Evolutionary conservation across 139 green algal genomes (phyloP).

Genomic region (Pseudopediastrum boryanum): DNA sequence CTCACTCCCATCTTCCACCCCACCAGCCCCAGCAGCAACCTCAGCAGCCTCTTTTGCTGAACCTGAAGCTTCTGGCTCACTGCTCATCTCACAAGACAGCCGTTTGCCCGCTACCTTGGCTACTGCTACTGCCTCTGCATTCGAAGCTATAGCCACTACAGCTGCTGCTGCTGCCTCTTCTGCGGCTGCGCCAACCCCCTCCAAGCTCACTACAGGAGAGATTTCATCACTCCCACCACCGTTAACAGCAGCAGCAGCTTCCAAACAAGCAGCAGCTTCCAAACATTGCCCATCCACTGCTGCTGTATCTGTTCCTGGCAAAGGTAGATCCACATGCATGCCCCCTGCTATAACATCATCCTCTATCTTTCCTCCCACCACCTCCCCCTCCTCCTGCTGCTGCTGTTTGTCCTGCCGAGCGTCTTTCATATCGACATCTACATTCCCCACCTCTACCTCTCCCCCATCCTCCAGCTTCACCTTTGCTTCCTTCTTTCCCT

Average conservation of each 20-base stretch:
- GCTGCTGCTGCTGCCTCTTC: conserved; percentile 8
- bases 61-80: not conserved
- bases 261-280: not conserved
- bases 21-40: not conserved
- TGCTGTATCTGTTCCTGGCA: not conserved
- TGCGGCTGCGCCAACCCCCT: not conserved
- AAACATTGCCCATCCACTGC: not conserved
- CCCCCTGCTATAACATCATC: not conserved
- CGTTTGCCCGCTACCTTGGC: not conserved
- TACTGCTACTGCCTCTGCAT: not conserved
- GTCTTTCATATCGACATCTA: not conserved
- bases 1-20: not conserved
- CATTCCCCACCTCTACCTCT: not conserved
- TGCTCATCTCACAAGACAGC: not conserved
- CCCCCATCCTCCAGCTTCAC: conserved; percentile 12
- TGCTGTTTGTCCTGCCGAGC: conserved; percentile 9
- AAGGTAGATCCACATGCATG: conserved; percentile 9
- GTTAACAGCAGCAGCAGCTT: conserved; percentile 13
- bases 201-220: not conserved
- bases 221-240: not conserved
- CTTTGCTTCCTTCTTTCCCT: not conserved
- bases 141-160: not conserved
- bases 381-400: conserved; percentile 1
- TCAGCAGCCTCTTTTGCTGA: not conserved
- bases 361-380: not conserved